phyloP scores from a whole-genome alignment of 1,139 yeast species.

The Candida anutae region DNA sequence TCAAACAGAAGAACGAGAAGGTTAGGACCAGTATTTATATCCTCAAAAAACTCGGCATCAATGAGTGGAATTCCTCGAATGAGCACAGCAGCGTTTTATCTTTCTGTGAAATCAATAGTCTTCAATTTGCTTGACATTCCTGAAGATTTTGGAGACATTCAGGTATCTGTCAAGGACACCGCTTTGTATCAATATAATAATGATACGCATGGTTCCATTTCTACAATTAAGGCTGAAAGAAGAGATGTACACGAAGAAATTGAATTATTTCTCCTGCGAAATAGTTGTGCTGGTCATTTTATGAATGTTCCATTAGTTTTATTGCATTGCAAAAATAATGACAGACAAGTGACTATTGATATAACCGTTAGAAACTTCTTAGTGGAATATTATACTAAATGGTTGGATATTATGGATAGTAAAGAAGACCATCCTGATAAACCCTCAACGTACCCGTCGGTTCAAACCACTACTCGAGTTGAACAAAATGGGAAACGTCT shows the following conservation, averaged over 20 bases:
- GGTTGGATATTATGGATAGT: constrained; percentile 30
- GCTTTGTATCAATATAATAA: constrained; percentile 25
- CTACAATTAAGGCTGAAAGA: constrained; percentile 16
- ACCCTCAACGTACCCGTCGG: background rate
- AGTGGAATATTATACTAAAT: constrained; percentile 47
- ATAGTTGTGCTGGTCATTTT: no score
- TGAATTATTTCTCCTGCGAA: constrained; percentile 3
- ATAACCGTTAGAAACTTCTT: constrained; percentile 36
- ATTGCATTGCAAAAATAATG: constrained; percentile 13
- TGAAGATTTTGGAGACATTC: constrained; percentile 41
- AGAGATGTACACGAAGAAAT: constrained; percentile 12
- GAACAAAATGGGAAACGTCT: constrained; percentile 6
- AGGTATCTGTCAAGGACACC: constrained; percentile 15
- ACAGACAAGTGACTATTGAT: constrained; percentile 18
- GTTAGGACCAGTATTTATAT: constrained; percentile 5
- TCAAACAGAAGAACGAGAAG: constrained; percentile 11
- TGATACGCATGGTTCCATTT: constrained; percentile 23
- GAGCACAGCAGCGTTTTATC: constrained; percentile 14
- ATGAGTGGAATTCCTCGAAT: constrained; percentile 6
- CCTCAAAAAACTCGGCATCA: constrained; percentile 3
- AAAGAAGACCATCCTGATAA: background rate
- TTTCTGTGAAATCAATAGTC: constrained; percentile 15
- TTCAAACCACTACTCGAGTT: no score
- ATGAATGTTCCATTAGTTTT: constrained; percentile 20
- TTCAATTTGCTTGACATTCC: constrained; percentile 20